A percentile compares a stretch with the other conserved stretches of the same genome.
Evolutionary conservation across 257 asterid genomes (phyloP).

Genomic region (Solanum piurae): DNA sequence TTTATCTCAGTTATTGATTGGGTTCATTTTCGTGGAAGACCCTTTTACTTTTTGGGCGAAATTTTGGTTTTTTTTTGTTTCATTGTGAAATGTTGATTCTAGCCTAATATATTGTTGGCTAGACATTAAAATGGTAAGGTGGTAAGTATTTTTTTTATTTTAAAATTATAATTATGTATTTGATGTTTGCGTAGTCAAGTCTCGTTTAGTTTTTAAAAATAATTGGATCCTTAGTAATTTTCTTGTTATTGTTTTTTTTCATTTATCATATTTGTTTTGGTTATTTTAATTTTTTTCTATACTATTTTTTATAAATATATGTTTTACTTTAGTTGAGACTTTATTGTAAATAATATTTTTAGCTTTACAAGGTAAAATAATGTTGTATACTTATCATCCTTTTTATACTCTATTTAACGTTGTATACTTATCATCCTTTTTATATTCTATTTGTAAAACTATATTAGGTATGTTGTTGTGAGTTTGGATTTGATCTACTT

Average conservation of each 20-base stretch:
- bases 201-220: too few relatives aligned
- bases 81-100: not conserved
- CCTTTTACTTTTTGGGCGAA: not conserved
- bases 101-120: not conserved
- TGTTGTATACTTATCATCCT: too few relatives aligned
- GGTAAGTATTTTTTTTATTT: not conserved
- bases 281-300: too few relatives aligned
- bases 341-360: too few relatives aligned
- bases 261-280: not conserved
- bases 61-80: not conserved
- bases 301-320: too few relatives aligned
- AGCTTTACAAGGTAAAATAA: too few relatives aligned
- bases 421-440: not conserved
- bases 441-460: too few relatives aligned
- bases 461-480: not conserved
- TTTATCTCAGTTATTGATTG: not conserved
- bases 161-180: not conserved
- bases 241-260: too few relatives aligned
- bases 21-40: not conserved
- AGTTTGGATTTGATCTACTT: not conserved
- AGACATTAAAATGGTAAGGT: not conserved
- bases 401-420: too few relatives aligned
- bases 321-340: not conserved
- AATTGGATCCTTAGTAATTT: not conserved
- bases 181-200: not conserved